These are phyloP conservation scores for Panicum virgatum DNA, from an alignment of 202 grass and related monocot species.

Conservation along the genomic window DNA sequence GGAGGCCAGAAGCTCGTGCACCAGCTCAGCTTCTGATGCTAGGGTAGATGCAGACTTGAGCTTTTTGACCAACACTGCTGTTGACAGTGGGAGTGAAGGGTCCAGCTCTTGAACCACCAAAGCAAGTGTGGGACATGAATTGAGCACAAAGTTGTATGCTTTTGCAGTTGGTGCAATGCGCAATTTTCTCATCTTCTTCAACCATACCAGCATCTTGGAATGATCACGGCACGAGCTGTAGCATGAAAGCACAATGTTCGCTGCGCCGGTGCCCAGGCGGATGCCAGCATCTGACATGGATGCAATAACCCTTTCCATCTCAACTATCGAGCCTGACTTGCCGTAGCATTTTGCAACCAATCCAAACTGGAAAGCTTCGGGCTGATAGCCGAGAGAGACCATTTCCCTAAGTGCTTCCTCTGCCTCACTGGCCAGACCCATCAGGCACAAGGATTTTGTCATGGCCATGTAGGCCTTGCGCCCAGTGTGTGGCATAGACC, in stretches of 20 bases:
- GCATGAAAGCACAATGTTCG: slow-evolving; percentile 77
- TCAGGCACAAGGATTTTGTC: slow-evolving; percentile 72
- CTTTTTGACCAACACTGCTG: slow-evolving; percentile 44
- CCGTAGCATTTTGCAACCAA: slow-evolving; percentile 72
- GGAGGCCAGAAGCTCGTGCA: slow-evolving; percentile 57
- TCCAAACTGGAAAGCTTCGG: slow-evolving; percentile 67
- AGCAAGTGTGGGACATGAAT: slow-evolving; percentile 53
- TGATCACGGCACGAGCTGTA: slow-evolving; percentile 64
- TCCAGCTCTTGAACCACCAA: slow-evolving; percentile 35
- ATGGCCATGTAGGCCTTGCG: slow-evolving; percentile 49
- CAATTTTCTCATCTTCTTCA: slow-evolving; percentile 55
- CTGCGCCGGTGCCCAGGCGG: slow-evolving; percentile 50
- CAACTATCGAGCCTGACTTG: slow-evolving; percentile 47
- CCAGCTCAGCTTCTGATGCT: slow-evolving; percentile 54
- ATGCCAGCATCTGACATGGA: slow-evolving; percentile 70
- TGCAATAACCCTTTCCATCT: slow-evolving; percentile 65
- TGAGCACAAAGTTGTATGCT: slow-evolving; percentile 66
- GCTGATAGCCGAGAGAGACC: slow-evolving; percentile 45
- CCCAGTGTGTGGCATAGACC: slow-evolving; percentile 39
- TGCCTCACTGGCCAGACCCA: slow-evolving; percentile 65
- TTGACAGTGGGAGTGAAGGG: slow-evolving; percentile 58
- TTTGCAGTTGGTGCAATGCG: slow-evolving; percentile 44
- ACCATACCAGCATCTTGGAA: slow-evolving; percentile 55
- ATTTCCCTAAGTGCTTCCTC: slow-evolving; percentile 69
- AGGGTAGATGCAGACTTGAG: slow-evolving; percentile 38